These are phyloP conservation scores for Piromyces finnis DNA, from an alignment of 192 early-diverging fungal species.

Conservation along the genomic window DNA sequence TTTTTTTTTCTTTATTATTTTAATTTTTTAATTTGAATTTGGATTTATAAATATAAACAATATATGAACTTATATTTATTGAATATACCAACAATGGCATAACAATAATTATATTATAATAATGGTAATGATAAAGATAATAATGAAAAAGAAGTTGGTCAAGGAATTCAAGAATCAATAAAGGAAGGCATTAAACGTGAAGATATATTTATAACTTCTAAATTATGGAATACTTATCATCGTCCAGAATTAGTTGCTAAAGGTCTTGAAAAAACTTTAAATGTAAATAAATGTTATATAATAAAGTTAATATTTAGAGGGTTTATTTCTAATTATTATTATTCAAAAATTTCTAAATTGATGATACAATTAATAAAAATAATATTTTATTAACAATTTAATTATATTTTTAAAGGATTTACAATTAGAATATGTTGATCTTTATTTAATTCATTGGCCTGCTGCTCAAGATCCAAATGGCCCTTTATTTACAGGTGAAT, in stretches of 20 bases:
- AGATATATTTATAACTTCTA: constrained; percentile 63
- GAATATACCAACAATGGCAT: too few relatives aligned
- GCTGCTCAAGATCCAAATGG: constrained; percentile 33
- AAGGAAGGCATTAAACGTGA: constrained; percentile 31
- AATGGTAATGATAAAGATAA: too few relatives aligned
- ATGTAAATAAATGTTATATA: neutral
- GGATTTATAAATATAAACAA: too few relatives aligned
- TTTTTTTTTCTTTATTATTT: too few relatives aligned
- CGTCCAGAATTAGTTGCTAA: constrained; percentile 1
- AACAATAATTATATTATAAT: too few relatives aligned
- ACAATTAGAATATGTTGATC: constrained; percentile 54
- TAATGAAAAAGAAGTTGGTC: constrained; percentile 66
- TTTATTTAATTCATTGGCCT: constrained; percentile 80
- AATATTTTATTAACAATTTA: neutral
- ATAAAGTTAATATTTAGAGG: too few relatives aligned
- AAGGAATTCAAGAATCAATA: constrained; percentile 34
- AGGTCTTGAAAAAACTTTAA: constrained; percentile 36
- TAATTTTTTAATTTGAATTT: too few relatives aligned
- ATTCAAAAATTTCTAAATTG: too few relatives aligned
- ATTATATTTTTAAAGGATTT: constrained; percentile 50
- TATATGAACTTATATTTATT: too few relatives aligned
- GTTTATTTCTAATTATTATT: too few relatives aligned
- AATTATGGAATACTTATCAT: constrained; percentile 34
- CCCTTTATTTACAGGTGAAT: constrained; percentile 1
- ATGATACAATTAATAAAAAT: too few relatives aligned